Percentiles rank a stretch among this genome's conserved stretches.
Conservation (phyloP, 306 rosid species). For the Cucumis cinereus region DNA sequence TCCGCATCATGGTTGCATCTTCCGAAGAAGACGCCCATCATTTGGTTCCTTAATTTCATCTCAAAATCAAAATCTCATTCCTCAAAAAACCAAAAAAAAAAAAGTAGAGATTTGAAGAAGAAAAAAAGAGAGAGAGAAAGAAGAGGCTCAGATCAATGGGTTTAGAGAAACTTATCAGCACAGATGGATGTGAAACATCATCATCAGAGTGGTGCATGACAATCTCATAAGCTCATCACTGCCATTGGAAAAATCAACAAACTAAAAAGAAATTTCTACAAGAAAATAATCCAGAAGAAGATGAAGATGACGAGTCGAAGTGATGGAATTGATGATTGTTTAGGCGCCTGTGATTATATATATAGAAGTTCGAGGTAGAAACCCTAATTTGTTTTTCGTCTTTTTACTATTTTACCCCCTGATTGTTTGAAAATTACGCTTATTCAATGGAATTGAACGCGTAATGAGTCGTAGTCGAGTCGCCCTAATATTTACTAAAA, state of each 20-base stretch:
- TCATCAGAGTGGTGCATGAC: conserved; percentile 98
- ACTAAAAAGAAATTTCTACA: neutral
- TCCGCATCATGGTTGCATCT: conserved; percentile 85
- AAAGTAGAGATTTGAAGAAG: too few relatives aligned
- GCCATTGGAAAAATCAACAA: conserved; percentile 11
- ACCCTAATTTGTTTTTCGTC: conserved; percentile 14
- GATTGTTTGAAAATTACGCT: neutral
- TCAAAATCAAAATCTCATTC: neutral
- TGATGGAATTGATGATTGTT: neutral
- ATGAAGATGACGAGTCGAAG: neutral
- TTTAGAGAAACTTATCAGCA: conserved; percentile 67
- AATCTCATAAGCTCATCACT: conserved; percentile 46
- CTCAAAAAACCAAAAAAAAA: neutral
- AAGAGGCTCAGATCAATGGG: conserved; percentile 30
- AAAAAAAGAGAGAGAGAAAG: neutral
- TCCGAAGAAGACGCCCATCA: conserved; percentile 43
- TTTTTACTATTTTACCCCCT: neutral
- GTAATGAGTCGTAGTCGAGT: too few relatives aligned
- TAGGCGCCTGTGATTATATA: neutral
- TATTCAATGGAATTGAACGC: too few relatives aligned
- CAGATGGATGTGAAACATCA: conserved; percentile 16
- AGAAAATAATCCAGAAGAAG: too few relatives aligned
- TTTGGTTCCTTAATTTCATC: conserved; percentile 25
- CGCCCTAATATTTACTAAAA: too few relatives aligned
- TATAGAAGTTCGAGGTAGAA: neutral